phyloP scores from a whole-genome alignment of 805 yeast species.

The Saccharomyces paradoxus region DNA sequence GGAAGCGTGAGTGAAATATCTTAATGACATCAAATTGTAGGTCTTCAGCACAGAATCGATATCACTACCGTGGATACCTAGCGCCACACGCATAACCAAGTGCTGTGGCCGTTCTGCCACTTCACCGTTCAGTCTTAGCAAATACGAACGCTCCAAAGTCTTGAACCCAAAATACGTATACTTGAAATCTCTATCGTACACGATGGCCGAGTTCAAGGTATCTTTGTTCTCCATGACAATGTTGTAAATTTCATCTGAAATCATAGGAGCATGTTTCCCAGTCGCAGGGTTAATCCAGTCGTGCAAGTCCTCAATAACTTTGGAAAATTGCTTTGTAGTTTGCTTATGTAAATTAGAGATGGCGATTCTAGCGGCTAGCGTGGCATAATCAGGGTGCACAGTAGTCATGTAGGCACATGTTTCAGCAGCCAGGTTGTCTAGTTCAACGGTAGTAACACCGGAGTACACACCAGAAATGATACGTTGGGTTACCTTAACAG shows the following conservation, averaged over 20 bases:
- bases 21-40: constrained; percentile 77
- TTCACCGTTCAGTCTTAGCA: constrained; percentile 53
- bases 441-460: constrained; percentile 90
- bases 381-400: constrained; percentile 94
- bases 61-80: constrained; percentile 77
- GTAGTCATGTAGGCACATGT: constrained; percentile 98
- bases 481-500: constrained; percentile 91
- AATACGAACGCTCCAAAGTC: constrained; percentile 83
- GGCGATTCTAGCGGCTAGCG: constrained; percentile 91
- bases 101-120: constrained; percentile 91
- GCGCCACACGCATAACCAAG: constrained; percentile 80
- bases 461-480: constrained; percentile 94
- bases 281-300: constrained; percentile 77
- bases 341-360: constrained; percentile 91
- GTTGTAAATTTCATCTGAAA: constrained; percentile 57
- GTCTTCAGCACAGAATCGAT: constrained; percentile 66
- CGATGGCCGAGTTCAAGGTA: constrained; percentile 64
- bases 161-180: constrained; percentile 84
- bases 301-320: constrained; percentile 65
- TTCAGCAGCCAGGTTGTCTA: constrained; percentile 83
- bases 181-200: constrained; percentile 66
- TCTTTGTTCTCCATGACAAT: constrained; percentile 58
- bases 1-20: constrained; percentile 87
- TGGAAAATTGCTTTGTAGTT: constrained; percentile 78
- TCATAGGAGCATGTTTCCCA: constrained; percentile 56